Conservation (phyloP, 2,329 filamentous ascomycete species). For the Herpotrichia juniperi region DNA sequence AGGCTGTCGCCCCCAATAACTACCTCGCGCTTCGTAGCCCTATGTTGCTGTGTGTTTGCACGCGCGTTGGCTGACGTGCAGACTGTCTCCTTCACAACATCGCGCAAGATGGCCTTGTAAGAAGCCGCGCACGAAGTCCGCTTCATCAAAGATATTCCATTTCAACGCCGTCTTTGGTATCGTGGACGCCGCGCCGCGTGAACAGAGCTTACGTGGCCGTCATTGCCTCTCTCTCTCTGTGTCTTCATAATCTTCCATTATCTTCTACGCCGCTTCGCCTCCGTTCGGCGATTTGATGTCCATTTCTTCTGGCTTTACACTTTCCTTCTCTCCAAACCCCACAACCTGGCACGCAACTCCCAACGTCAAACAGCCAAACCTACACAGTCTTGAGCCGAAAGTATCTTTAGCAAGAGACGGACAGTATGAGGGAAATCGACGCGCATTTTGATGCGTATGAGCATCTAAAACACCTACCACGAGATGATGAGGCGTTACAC, state of each 20-base stretch:
- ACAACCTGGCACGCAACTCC: background rate
- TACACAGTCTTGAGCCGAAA: background rate
- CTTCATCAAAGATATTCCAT: background rate
- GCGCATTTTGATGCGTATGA: constrained; percentile 57
- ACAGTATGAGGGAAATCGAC: constrained; percentile 52
- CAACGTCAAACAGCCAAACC: background rate
- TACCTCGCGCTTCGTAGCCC: background rate
- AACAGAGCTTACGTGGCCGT: constrained; percentile 31
- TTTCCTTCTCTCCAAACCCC: background rate
- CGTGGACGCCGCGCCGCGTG: constrained; percentile 11
- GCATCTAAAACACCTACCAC: constrained; percentile 53
- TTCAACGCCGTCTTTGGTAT: background rate
- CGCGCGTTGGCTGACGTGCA: constrained; percentile 3
- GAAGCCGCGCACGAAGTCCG: constrained; percentile 1
- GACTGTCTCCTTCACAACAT: background rate
- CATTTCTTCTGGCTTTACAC: background rate
- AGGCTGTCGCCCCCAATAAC: background rate
- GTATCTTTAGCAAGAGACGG: constrained; percentile 1
- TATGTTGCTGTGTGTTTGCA: background rate
- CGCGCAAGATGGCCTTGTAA: background rate
- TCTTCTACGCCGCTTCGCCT: constrained; percentile 15
- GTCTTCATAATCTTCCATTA: constrained; percentile 26
- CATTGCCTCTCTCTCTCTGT: constrained; percentile 21
- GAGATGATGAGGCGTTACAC: constrained; percentile 54
- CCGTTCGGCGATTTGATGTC: background rate